Evolutionary conservation across 192 early-diverging fungal species (phyloP).

Genomic region (Backusella liffmaniae): DNA sequence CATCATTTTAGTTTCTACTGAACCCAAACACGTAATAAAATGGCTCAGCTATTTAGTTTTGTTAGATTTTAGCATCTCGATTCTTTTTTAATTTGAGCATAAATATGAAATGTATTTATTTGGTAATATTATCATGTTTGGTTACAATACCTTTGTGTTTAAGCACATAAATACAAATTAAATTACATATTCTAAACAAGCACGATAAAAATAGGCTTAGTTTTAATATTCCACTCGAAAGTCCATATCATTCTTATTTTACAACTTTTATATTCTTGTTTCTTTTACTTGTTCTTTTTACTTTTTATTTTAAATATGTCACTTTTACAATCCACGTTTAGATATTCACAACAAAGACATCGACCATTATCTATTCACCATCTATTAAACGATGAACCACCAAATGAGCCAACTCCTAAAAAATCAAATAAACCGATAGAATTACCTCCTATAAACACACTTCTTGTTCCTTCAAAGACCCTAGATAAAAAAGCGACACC

Average conservation of each 20-base stretch:
- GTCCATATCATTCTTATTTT: too few species aligned
- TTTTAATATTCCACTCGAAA: neutral
- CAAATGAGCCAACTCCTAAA: neutral
- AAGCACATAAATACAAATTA: neutral
- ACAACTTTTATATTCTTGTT: neutral
- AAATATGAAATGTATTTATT: too few species aligned
- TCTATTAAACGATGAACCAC: neutral
- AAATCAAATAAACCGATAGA: neutral
- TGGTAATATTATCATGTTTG: too few species aligned
- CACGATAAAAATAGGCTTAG: neutral
- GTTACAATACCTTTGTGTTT: too few species aligned
- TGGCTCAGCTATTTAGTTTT: too few species aligned
- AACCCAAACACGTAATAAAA: too few species aligned
- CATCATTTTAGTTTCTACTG: too few species aligned
- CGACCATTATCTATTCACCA: neutral
- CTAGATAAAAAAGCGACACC: neutral
- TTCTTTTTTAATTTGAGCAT: too few species aligned
- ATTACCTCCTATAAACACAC: neutral
- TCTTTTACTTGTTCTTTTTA: neutral
- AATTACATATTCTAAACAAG: neutral
- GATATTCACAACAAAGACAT: neutral
- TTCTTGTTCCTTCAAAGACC: neutral
- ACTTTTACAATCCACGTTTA: neutral
- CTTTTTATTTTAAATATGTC: neutral
- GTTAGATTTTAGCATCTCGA: too few species aligned